These are phyloP conservation scores for Nakataea oryzae DNA, from an alignment of 2,329 filamentous ascomycete genomes.

Conservation along the genomic window DNA sequence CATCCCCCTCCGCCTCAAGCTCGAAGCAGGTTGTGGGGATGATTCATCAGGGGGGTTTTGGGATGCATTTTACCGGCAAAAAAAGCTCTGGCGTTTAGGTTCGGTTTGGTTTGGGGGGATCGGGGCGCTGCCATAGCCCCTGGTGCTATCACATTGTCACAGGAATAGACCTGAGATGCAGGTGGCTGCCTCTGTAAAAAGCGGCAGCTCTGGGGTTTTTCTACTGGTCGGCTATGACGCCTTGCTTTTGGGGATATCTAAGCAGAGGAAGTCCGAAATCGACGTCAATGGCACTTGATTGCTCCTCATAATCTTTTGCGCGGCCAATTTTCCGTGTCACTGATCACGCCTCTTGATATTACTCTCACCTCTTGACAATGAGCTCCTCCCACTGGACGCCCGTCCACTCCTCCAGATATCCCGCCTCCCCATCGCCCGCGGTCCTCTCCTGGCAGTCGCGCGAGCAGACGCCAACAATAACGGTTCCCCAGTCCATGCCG, in stretches of 20 bases:
- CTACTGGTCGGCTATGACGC: not conserved
- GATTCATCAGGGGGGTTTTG: not conserved
- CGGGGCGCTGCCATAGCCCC: not conserved
- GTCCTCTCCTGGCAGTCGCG: slow-evolving; percentile 61
- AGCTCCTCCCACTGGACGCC: slow-evolving; percentile 96
- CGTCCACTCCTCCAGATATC: slow-evolving; percentile 91
- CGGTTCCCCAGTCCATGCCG: slow-evolving; percentile 97
- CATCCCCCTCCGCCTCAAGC: not conserved
- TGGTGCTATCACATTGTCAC: not conserved
- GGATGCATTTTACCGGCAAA: not conserved
- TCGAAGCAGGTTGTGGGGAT: not conserved
- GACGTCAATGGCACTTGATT: not conserved
- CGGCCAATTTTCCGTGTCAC: no score
- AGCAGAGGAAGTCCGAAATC: not conserved
- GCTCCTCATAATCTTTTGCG: not conserved
- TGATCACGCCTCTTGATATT: not conserved
- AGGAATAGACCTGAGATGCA: not conserved
- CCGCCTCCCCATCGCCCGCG: slow-evolving; percentile 50
- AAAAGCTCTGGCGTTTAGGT: slow-evolving; percentile 1
- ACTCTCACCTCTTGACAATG: slow-evolving; percentile 18
- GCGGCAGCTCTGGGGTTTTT: not conserved
- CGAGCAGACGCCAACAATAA: slow-evolving; percentile 77
- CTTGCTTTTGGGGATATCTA: not conserved
- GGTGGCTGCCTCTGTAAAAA: not conserved
- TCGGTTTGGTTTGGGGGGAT: not conserved